Evolutionary conservation across 2,329 filamentous ascomycete genomes (phyloP), one percentile per base, ranked within the genome.

Genomic region (Moelleriella libera): DNA sequence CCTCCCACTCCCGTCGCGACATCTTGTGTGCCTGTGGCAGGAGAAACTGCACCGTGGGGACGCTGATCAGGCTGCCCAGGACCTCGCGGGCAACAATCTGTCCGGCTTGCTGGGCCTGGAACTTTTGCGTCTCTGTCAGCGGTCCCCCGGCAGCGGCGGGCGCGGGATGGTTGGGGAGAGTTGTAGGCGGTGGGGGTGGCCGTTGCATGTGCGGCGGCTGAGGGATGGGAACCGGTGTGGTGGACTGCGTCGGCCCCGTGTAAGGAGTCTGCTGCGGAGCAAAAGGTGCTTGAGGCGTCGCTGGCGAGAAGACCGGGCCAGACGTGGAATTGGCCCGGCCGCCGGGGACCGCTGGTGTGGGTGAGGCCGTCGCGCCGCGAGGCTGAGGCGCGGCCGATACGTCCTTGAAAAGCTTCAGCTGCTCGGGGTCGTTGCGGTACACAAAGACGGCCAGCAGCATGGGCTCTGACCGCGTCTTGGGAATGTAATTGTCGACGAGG

Each of bases 361-460:
- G 67, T 40, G 67, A 62, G 10, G 56, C 46, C 21, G 49, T 50
- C 11, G 41, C 29, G 47, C 47, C 45, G 10, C 41, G 32, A 12
- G 47, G 51, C 29, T 54, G 57, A 56, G 50, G 31, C 50, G 47
- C 48, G 5, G 46, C 32, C 6, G 40, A 46, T 12, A 46, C 47
- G 10, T 61, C 53, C 45, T 60, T 56, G 29, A 52, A 45, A 45
- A 55, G 61, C 54, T 56, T 62, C 46, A 54, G 57, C 50, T 58
- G 64, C 46, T 64, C 60, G 0, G 65, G 64, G 43, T 79, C 75
- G 45, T 82, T 82, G 37, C 85, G 79, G 52, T 94, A 86, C 4
- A 96, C 87, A 52, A 97, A 84, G 1, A 90, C 85, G 28, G 89
- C 78, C 7, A 97, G 70, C 37, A 98, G 69, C 67, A 92, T 79